A percentile compares a stretch with the other conserved stretches of the same genome.
Conservation (phyloP, 2,329 filamentous ascomycete genomes). For the Aspergillus sp. region DNA sequence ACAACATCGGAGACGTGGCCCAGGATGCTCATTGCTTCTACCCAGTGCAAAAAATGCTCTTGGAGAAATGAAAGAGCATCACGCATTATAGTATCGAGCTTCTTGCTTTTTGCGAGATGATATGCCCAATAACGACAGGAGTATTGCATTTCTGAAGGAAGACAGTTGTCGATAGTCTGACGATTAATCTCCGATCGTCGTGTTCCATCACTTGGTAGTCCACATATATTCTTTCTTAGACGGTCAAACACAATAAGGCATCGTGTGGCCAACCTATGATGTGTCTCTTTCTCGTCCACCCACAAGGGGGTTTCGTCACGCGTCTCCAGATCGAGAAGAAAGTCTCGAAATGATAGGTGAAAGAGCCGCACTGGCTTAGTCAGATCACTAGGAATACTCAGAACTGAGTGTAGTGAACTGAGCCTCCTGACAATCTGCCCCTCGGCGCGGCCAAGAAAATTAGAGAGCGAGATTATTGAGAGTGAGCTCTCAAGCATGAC, state of each 20-base stretch:
- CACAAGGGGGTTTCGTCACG: no score
- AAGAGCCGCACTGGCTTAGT: slow-evolving; percentile 11
- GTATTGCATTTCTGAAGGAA: slow-evolving; percentile 16
- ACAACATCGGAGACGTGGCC: slow-evolving; percentile 9
- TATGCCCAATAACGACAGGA: slow-evolving; percentile 18
- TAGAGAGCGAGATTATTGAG: slow-evolving; percentile 8
- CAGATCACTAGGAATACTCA: slow-evolving; percentile 7
- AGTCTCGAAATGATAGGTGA: slow-evolving; percentile 25
- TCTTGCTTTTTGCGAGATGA: slow-evolving; percentile 11
- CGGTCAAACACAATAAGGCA: slow-evolving; percentile 15
- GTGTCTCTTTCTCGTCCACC: slow-evolving; percentile 21
- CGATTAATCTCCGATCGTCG: slow-evolving; percentile 5
- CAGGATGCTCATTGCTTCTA: slow-evolving; percentile 15
- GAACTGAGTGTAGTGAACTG: slow-evolving; percentile 12
- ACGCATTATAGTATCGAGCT: slow-evolving; percentile 2
- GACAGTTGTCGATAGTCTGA: slow-evolving; percentile 5
- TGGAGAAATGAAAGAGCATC: slow-evolving; percentile 8
- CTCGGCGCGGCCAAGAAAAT: slow-evolving; percentile 5
- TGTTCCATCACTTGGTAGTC: slow-evolving; percentile 3
- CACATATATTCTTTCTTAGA: slow-evolving; percentile 11
- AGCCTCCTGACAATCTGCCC: slow-evolving; percentile 5
- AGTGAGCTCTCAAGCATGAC: slow-evolving; percentile 14
- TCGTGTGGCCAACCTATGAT: slow-evolving; percentile 16
- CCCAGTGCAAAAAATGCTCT: slow-evolving; percentile 16
- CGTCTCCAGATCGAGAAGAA: slow-evolving; percentile 16